Conservation (phyloP, 345 rosid species). For the Bruguiera sexangula region DNA sequence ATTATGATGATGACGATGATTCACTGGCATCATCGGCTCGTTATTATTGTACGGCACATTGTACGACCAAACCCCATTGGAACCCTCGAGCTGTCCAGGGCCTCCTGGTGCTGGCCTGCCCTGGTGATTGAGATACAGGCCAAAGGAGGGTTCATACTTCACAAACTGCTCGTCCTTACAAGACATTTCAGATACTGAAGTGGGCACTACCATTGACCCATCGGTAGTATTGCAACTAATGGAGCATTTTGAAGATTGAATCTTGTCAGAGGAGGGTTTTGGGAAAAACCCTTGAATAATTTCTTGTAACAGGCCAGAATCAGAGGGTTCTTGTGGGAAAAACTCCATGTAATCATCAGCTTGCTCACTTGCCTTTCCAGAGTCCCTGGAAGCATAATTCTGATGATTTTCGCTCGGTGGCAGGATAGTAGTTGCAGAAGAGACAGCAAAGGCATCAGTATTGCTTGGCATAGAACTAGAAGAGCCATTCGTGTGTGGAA, state of each 20-base stretch:
- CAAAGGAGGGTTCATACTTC: constrained; percentile 1
- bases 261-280: constrained; percentile 31
- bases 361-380: neutral
- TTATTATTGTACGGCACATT: constrained; percentile 1
- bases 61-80: constrained; percentile 25
- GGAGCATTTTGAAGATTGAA: constrained; percentile 1
- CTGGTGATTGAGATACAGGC: constrained; percentile 9
- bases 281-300: constrained; percentile 68
- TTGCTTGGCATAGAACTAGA: constrained; percentile 5
- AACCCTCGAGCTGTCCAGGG: constrained; percentile 17
- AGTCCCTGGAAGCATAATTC: neutral
- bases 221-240: neutral
- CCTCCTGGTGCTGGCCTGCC: neutral
- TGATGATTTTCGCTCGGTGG: constrained; percentile 11
- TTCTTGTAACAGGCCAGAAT: constrained; percentile 80
- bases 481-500: constrained; percentile 12
- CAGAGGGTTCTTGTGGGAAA: constrained; percentile 49
- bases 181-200: constrained; percentile 15
- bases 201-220: neutral
- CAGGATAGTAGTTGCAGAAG: constrained; percentile 5
- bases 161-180: constrained; percentile 14
- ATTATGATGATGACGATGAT: neutral
- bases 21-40: neutral
- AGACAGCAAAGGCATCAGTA: constrained; percentile 4
- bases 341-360: constrained; percentile 27